Evolutionary conservation across 2,329 filamentous ascomycete genomes (phyloP).

Genomic region (Lasiodiplodia theobromae): DNA sequence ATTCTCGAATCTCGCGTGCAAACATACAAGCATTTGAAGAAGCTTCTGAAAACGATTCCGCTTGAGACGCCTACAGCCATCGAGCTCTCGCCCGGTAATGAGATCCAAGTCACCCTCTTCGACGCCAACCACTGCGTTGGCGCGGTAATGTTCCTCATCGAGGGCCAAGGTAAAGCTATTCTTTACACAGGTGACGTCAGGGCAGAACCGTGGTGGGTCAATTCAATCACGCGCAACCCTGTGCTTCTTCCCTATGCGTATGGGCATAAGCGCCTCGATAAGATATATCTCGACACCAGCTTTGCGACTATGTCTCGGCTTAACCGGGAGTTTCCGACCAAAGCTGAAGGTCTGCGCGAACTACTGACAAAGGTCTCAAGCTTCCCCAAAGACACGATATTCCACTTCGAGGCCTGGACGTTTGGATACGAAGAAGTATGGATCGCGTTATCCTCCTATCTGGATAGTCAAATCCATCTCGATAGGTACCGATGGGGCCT

Average conservation of each 20-base stretch:
- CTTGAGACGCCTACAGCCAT: slow-evolving; percentile 79
- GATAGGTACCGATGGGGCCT: slow-evolving; percentile 80
- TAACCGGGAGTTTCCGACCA: slow-evolving; percentile 63
- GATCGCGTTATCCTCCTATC: slow-evolving; percentile 75
- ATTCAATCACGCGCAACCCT: slow-evolving; percentile 73
- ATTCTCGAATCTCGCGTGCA: slow-evolving; percentile 77
- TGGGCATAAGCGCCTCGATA: slow-evolving; percentile 65
- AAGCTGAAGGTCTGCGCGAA: slow-evolving; percentile 78
- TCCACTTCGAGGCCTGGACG: slow-evolving; percentile 89
- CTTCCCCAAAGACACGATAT: slow-evolving; percentile 77
- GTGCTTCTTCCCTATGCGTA: slow-evolving; percentile 74
- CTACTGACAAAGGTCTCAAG: slow-evolving; percentile 70
- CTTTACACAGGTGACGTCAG: slow-evolving; percentile 91
- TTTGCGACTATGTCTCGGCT: slow-evolving; percentile 64
- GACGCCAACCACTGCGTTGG: slow-evolving; percentile 93
- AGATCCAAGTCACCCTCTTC: slow-evolving; percentile 82
- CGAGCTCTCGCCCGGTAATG: slow-evolving; percentile 72
- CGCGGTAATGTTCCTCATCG: slow-evolving; percentile 90
- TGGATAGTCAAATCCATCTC: slow-evolving; percentile 78
- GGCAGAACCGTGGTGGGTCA: slow-evolving; percentile 86
- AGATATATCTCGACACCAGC: slow-evolving; percentile 89
- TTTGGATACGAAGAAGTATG: slow-evolving; percentile 94
- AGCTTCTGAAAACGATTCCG: slow-evolving; percentile 78
- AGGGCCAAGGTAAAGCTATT: slow-evolving; percentile 72
- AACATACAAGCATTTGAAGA: slow-evolving; percentile 78